Evolutionary conservation across 371 early-diverging fungal genomes (phyloP).

Genomic region (Mucor lusitanicus): DNA sequence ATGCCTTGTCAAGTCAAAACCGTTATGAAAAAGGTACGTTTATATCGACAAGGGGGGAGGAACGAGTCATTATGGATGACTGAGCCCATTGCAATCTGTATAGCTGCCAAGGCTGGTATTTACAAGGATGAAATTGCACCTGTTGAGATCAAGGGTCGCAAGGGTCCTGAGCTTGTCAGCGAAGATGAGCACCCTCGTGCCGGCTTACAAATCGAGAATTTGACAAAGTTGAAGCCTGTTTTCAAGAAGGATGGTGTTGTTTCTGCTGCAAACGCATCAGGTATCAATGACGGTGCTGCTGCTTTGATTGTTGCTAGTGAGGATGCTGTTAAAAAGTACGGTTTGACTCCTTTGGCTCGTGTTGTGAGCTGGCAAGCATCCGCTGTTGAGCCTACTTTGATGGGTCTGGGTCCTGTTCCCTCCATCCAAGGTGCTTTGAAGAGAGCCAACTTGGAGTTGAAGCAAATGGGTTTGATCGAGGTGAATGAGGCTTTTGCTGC

Average conservation of each 20-base stretch:
- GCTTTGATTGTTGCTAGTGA: slow-evolving; percentile 88
- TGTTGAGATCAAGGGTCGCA: slow-evolving; percentile 82
- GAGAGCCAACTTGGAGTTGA: slow-evolving; percentile 76
- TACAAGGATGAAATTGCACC: slow-evolving; percentile 87
- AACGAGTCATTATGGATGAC: neutral
- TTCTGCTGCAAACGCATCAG: slow-evolving; percentile 95
- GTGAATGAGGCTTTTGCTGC: slow-evolving; percentile 99
- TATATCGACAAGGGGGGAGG: too few relatives aligned
- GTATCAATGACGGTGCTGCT: slow-evolving; percentile 96
- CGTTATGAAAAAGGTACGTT: slow-evolving; percentile 77
- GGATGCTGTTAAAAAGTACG: slow-evolving; percentile 80
- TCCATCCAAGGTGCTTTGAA: slow-evolving; percentile 89
- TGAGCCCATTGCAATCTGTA: neutral
- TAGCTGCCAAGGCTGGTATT: slow-evolving; percentile 59
- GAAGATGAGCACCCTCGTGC: slow-evolving; percentile 94
- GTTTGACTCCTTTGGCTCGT: slow-evolving; percentile 83
- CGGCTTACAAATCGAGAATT: slow-evolving; percentile 74
- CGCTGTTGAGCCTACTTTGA: slow-evolving; percentile 83
- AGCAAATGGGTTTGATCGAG: slow-evolving; percentile 91
- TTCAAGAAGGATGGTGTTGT: slow-evolving; percentile 93
- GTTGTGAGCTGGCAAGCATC: slow-evolving; percentile 86
- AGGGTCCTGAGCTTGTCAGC: slow-evolving; percentile 63
- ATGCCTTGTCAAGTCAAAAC: slow-evolving; percentile 82
- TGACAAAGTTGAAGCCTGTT: slow-evolving; percentile 83
- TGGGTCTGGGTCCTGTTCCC: slow-evolving; percentile 95